Conservation (phyloP, 2,329 filamentous ascomycete genomes). For the Lojkania enalia region DNA sequence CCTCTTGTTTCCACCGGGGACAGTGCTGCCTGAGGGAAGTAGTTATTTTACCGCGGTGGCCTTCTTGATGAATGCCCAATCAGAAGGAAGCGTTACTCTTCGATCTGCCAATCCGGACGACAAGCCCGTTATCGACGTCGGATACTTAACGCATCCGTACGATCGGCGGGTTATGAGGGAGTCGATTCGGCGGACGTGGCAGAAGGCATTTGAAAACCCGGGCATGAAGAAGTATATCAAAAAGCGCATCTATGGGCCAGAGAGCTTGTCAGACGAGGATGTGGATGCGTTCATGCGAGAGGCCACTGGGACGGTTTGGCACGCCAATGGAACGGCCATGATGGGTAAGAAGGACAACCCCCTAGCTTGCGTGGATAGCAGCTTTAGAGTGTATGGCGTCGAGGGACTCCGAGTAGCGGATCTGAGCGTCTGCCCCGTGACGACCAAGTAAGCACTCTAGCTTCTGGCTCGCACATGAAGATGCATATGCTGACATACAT, state of each 20-base stretch:
- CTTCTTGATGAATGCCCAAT: constrained; percentile 58
- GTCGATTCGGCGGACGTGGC: constrained; percentile 44
- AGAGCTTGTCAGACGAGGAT: constrained; percentile 55
- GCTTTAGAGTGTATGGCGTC: constrained; percentile 44
- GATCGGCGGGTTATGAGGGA: constrained; percentile 49
- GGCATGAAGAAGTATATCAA: constrained; percentile 55
- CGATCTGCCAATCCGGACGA: constrained; percentile 56
- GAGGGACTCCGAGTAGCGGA: constrained; percentile 46
- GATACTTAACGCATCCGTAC: constrained; percentile 58
- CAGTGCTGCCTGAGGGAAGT: constrained; percentile 37
- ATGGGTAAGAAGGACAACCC: constrained; percentile 43
- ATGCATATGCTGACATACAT: constrained; percentile 9
- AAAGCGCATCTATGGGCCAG: constrained; percentile 48
- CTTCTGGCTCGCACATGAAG: constrained; percentile 35
- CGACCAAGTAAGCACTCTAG: constrained; percentile 55
- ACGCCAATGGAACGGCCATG: constrained; percentile 42
- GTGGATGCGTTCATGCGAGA: constrained; percentile 45
- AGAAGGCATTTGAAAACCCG: constrained; percentile 51
- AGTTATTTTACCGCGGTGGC: constrained; percentile 33
- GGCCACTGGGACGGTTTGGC: constrained; percentile 39
- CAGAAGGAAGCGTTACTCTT: constrained; percentile 56
- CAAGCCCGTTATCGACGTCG: constrained; percentile 58
- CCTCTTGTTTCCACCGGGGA: constrained; percentile 30
- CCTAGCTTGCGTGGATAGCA: constrained; percentile 43
- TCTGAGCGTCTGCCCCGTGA: constrained; percentile 37